Evolutionary conservation across 306 rosid genomes (phyloP).

Genomic region (Trifolium dubium): DNA sequence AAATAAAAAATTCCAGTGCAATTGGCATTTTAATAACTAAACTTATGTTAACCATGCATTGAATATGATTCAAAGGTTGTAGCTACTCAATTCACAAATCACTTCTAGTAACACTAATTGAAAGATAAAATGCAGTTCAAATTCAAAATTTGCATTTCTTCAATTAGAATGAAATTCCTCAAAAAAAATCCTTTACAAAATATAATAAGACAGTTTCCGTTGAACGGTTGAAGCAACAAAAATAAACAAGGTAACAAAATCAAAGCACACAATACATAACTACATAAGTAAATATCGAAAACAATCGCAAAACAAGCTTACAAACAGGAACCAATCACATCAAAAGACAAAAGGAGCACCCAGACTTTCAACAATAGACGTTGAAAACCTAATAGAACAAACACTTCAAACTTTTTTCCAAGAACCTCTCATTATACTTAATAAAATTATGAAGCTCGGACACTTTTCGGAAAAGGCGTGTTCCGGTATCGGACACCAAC

Average conservation of each 20-base stretch:
- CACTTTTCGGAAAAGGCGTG: too few relatives aligned
- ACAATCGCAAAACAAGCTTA: constrained; percentile 17
- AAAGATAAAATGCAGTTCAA: constrained; percentile 1
- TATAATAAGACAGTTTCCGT: background rate
- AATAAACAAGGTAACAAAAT: background rate
- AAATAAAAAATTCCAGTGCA: background rate
- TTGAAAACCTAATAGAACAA: constrained; percentile 24
- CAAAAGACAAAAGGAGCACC: constrained; percentile 23
- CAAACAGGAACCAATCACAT: constrained; percentile 18
- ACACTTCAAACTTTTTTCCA: background rate
- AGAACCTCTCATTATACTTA: background rate
- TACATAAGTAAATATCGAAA: constrained; percentile 5
- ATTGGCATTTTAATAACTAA: constrained; percentile 3
- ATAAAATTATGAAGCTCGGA: too few relatives aligned
- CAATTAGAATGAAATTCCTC: background rate
- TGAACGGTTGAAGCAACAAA: constrained; percentile 1
- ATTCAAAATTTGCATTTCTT: constrained; percentile 7
- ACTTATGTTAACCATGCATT: background rate
- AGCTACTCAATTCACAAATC: constrained; percentile 15
- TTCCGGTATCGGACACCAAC: too few relatives aligned
- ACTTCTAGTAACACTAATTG: constrained; percentile 7
- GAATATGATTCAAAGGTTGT: constrained; percentile 5
- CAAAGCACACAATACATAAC: constrained; percentile 1
- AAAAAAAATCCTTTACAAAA: constrained; percentile 5
- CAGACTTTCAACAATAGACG: background rate